Evolutionary conservation across 805 yeast genomes (phyloP), one percentile per base, ranked within the genome.

Genomic region (Hanseniaspora occidentalis): DNA sequence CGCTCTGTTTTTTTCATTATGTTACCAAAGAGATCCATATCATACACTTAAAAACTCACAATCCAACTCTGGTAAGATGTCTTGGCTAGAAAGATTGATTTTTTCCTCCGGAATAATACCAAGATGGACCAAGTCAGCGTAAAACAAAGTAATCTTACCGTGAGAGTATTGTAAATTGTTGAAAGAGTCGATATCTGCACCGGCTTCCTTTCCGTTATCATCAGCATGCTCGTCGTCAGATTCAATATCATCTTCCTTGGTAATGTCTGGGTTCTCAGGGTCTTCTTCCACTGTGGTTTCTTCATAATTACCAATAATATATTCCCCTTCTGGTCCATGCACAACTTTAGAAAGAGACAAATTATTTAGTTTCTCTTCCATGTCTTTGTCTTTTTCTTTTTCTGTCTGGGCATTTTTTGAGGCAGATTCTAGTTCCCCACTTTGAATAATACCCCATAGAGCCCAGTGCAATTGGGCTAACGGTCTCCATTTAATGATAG

Each of bases 401-500:
- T 61, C 56, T 13, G 54, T 53, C 21, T 55, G 61, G 40, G 59
- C 50, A 14, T 45, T 33, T 1, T 23, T 24, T 2, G 35, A 36
- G 4, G 40, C 43, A 3, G 43, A 37, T 3, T 35, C 36, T 33
- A 62, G 43, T 43, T 60, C 56, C 14, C 75, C 85, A 48, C 80
- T 76, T 57, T 84, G 94, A 25, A 92, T 71, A 34, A 92, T 69
- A 1, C 95, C 97, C 98, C 98, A 89, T 21, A 88, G 54, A 4
- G 80, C 70, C 98, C 98, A 89, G 53, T 71, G 74, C 8, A 83
- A 66, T 37, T 80, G 80, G 18, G 75, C 89, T 0, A 84, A 66
- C 1, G 94, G 76, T 52, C 96, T 70, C 95, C 96, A 89, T 41
- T 68, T 66, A 2, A 74, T 62, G 23, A 78, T 70, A 46, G 84